Base-by-base conservation (phyloP, 768 basidiomycete species). In the Daedaleopsis nitida region DNA sequence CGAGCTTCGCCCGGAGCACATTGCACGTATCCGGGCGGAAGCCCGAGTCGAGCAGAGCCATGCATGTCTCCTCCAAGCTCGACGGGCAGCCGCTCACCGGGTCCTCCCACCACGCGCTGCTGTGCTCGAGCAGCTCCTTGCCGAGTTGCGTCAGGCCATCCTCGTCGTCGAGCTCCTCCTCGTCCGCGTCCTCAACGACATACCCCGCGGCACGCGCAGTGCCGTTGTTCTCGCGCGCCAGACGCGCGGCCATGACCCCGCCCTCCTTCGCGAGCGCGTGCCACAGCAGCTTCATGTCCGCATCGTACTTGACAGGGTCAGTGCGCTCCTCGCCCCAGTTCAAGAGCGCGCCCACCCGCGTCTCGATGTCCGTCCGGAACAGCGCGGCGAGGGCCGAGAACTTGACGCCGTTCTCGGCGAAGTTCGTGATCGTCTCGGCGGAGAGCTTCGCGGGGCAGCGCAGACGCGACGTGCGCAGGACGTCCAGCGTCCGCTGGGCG, bases 31-130 rank as follows among this genome's bases (percentile, higher is more conserved):
- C 59, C 0, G 88, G 88, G 6, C 68, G 74, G 65, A 91, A 89
- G 0, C 87, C 86, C 12, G 84, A 69, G 68, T 84, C 86, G 1
- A 89, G 69, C 19, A 89, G 73, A 5, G 72, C 73, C 77, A 89
- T 75, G 24, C 72, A 73, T 0, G 86, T 88, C 68, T 91, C 88
- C 64, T 85, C 86, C 4, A 89, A 73, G 21, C 77, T 73, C 1
- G 87, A 87, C 0, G 88, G 88, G 43, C 70, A 75, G 24, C 78
- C 88, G 52, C 86, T 86, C 34, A 84, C 73, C 21, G 83, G 78
- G 60, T 90, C 87, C 19, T 74, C 76, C 86, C 86, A 89, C 86
- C 87, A 89, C 1, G 87, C 85, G 19, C 76, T 74, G 19, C 87
- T 88, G 1, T 73, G 72, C 44, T 80, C 76, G 2, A 68, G 68